Conservation (phyloP, 2,329 filamentous ascomycete genomes). For the Monosporascus sp. region DNA sequence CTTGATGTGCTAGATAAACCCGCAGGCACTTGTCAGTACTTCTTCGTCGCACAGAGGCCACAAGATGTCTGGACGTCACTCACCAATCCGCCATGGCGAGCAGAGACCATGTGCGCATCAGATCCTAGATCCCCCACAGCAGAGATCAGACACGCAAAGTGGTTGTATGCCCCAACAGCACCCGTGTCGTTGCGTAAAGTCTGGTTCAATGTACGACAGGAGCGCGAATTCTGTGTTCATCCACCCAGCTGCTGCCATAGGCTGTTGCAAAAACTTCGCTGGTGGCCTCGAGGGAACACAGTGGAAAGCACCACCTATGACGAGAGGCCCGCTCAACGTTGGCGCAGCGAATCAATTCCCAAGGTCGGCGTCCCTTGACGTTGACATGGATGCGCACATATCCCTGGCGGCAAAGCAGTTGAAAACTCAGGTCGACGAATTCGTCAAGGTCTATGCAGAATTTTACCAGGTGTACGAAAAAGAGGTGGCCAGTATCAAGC, state of each 20-base stretch:
- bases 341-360: not conserved
- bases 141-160: not conserved
- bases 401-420: constrained; percentile 21
- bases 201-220: not conserved
- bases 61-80: not conserved
- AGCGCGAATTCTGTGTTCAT: not conserved
- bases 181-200: not conserved
- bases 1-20: too few relatives aligned
- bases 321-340: not conserved
- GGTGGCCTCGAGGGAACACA: not conserved
- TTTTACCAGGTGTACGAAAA: constrained; percentile 17
- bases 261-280: not conserved
- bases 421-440: constrained; percentile 18
- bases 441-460: constrained; percentile 13
- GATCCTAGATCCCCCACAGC: not conserved
- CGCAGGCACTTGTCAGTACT: too few relatives aligned
- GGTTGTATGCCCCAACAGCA: not conserved
- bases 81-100: not conserved
- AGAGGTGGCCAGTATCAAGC: constrained; percentile 16
- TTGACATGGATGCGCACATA: constrained; percentile 15
- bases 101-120: not conserved
- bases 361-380: not conserved
- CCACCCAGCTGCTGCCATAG: not conserved
- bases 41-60: not conserved
- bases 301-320: not conserved